Base-by-base conservation (phyloP, 2,329 filamentous ascomycete species). In the Shiraia bambusicola region DNA sequence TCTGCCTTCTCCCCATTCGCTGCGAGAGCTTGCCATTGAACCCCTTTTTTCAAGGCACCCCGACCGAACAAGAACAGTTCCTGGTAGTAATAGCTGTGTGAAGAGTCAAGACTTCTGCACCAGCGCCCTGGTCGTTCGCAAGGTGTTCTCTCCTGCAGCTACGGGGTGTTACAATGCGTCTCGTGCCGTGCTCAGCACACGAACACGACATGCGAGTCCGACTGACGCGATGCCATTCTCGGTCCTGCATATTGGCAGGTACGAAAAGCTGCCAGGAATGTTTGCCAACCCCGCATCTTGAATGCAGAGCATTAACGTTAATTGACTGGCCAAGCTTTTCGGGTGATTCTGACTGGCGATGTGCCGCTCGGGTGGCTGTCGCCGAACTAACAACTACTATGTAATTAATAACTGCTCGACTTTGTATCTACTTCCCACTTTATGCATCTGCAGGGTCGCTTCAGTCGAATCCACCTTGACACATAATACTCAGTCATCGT, bases 211-310 rank as follows among this genome's bases (percentile, higher is more conserved):
- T 58, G 45, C 42, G 45, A n/a, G n/a, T n/a, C n/a, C n/a, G n/a
- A 37, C 36, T 51, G 39, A 48, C 33, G 34, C 28, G 29, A 47
- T 52, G 29, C 28, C 40, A 36, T 37, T 49, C 37, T 50, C 36
- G 40, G 43, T 35, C 47, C 37, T 50, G 37, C 52, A 49, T 38
- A 45, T 47, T 42, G 37, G 34, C 41, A 42, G 44, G 42, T 33
- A 22, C 41, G 47, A 45, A 46, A 40, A 32, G 33, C 42, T 55
- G 47, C 50, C 45, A 51, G 49, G 46, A 55, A 54, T 57, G 55
- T 39, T 45, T 31, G 45, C 49, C 49, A 58, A 67, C 64, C 64
- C 64, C 63, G 64, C 64, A 66, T 64, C 61, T 56, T 51, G 13
- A 42, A 49, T 58, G 55, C 59, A 58, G 48, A 49, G 48, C 55